Percentiles rank a stretch among this genome's conserved stretches.
Conservation (phyloP, 164 flowering plant species). For the Berberis thunbergii region DNA sequence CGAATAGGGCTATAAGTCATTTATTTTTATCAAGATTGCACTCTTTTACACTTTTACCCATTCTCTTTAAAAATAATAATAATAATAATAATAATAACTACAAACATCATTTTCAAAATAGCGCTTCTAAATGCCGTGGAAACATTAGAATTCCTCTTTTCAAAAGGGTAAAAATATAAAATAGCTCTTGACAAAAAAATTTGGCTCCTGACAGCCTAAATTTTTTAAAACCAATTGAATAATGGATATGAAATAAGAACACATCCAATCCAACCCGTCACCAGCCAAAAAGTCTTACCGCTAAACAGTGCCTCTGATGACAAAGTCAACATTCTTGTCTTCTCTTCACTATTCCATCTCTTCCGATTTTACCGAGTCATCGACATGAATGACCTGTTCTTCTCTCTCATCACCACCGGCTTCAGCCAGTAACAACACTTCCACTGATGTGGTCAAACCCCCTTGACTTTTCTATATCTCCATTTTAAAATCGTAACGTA, state of each 20-base stretch:
- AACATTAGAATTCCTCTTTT: too few relatives aligned
- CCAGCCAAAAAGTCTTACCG: neutral
- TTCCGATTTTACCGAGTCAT: constrained; percentile 3
- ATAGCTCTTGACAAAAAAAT: too few relatives aligned
- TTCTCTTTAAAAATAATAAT: too few relatives aligned
- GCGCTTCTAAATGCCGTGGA: too few relatives aligned
- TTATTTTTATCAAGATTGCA: too few relatives aligned
- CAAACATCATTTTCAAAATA: too few relatives aligned
- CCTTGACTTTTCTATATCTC: constrained; percentile 4
- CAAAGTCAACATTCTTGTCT: constrained; percentile 7
- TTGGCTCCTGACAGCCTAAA: neutral
- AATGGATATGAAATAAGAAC: neutral
- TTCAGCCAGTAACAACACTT: constrained; percentile 1
- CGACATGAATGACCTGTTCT: neutral
- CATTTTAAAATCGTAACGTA: constrained; percentile 1
- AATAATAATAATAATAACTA: too few relatives aligned
- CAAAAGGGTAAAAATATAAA: too few relatives aligned
- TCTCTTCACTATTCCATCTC: neutral
- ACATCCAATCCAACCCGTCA: neutral
- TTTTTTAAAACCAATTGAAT: neutral
- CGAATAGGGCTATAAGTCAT: too few relatives aligned
- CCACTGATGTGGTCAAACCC: constrained; percentile 4
- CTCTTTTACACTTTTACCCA: too few relatives aligned
- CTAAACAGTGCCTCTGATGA: neutral
- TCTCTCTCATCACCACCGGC: constrained; percentile 5